Percentiles rank a stretch among this genome's conserved stretches.
phyloP scores from a whole-genome alignment of 257 asterid genomes.

The Solanum sparsipilum region DNA sequence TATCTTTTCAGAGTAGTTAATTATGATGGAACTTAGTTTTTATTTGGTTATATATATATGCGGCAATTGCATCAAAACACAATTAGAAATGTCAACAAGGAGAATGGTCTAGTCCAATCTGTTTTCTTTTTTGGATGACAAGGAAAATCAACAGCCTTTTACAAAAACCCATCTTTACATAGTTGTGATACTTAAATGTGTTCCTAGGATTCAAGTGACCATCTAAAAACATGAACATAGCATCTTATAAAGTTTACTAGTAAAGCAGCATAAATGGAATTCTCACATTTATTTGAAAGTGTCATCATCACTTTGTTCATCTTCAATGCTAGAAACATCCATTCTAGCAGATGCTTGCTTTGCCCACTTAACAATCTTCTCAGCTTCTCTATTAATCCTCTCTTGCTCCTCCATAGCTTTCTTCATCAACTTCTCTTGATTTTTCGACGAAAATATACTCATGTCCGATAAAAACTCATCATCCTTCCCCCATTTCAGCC shows the following conservation, averaged over 20 bases:
- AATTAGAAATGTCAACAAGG: background rate
- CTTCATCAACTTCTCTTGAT: conserved; percentile 40
- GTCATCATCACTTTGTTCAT: conserved; percentile 37
- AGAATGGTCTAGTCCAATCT: background rate
- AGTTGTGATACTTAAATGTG: background rate
- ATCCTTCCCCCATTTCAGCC: conserved; percentile 28
- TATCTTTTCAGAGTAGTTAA: background rate
- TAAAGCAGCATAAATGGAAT: background rate
- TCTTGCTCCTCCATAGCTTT: conserved; percentile 71
- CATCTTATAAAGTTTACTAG: background rate
- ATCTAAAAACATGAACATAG: background rate
- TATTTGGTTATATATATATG: background rate
- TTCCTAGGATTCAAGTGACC: background rate
- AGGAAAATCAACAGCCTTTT: background rate
- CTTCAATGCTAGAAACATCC: conserved; percentile 44
- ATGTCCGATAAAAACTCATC: conserved; percentile 48
- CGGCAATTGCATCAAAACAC: background rate
- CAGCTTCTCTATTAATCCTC: conserved; percentile 67
- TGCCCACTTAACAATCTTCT: conserved; percentile 84
- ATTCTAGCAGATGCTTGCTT: conserved; percentile 78
- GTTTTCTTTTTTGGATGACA: background rate
- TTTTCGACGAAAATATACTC: conserved; percentile 34
- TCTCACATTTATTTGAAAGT: conserved; percentile 2
- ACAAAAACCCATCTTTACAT: background rate
- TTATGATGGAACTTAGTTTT: background rate